phyloP scores from a whole-genome alignment of 768 basidiomycete species.

The Phaeotremella fagi region DNA sequence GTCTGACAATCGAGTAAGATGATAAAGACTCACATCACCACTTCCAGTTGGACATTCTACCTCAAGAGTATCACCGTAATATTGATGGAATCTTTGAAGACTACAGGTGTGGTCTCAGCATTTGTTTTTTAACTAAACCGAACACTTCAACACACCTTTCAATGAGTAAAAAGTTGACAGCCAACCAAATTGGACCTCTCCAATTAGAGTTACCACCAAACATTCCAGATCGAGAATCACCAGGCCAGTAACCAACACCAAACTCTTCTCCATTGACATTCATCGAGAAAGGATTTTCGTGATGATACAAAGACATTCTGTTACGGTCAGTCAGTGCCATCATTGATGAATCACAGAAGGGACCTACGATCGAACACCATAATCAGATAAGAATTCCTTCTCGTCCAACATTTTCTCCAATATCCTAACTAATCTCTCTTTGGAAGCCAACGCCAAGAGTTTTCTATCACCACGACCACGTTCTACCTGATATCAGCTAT shows the following conservation, averaged over 20 bases:
- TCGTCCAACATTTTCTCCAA: conserved; percentile 97
- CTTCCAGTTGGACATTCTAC: conserved; percentile 95
- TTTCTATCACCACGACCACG: conserved; percentile 77
- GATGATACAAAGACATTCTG: conserved; percentile 83
- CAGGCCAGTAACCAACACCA: conserved; percentile 95
- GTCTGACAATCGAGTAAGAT: too few species aligned
- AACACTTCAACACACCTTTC: conserved; percentile 54
- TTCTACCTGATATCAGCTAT: conserved; percentile 90
- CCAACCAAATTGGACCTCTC: conserved; percentile 86
- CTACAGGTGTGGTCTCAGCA: too few species aligned
- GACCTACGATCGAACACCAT: conserved; percentile 90
- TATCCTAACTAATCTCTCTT: conserved; percentile 81
- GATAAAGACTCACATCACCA: conserved; percentile 66
- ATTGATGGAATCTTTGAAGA: conserved; percentile 87
- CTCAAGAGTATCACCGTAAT: conserved; percentile 86
- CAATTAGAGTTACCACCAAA: conserved; percentile 80
- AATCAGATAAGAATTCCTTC: conserved; percentile 90
- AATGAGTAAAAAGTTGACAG: conserved; percentile 91
- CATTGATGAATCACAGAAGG: neutral
- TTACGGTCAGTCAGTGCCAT: neutral
- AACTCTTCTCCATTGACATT: conserved; percentile 85
- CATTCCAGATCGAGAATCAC: conserved; percentile 95
- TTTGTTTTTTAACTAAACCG: neutral
- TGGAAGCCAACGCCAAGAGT: conserved; percentile 81
- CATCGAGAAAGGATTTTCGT: conserved; percentile 91